A percentile compares a stretch with the other conserved stretches of the same genome.
These are phyloP conservation scores for Pseudopediastrum boryanum DNA, from an alignment of 139 green algal genomes.

Conservation along the genomic window DNA sequence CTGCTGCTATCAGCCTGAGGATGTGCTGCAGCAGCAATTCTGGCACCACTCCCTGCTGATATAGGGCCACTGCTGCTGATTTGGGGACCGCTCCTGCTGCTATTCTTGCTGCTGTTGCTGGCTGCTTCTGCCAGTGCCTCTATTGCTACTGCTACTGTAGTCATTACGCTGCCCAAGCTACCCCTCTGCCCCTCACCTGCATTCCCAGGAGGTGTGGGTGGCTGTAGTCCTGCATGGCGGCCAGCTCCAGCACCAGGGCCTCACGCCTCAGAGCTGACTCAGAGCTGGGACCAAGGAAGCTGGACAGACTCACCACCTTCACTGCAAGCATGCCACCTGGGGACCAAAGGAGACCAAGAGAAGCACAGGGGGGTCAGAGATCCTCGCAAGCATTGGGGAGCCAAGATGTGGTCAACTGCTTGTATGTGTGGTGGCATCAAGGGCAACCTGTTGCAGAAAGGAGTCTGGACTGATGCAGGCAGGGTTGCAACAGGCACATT, in stretches of 20 bases:
- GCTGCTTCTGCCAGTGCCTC: no score
- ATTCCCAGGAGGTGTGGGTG: constrained; percentile 17
- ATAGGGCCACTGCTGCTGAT: no score
- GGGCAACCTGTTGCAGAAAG: background rate
- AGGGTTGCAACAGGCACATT: no score
- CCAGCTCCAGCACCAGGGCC: constrained; percentile 14
- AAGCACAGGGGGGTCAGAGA: no score
- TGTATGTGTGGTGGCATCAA: background rate
- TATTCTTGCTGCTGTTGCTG: no score
- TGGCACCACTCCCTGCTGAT: no score
- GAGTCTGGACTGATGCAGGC: no score
- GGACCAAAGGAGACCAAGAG: background rate
- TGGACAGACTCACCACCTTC: background rate
- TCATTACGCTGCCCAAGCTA: no score
- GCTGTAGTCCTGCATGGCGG: constrained; percentile 14
- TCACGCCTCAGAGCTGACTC: constrained; percentile 3
- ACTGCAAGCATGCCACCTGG: constrained; percentile 4
- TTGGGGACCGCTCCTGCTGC: no score
- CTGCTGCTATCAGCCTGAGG: no score
- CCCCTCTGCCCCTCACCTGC: constrained; percentile 1
- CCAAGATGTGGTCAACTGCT: background rate
- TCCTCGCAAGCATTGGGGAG: background rate
- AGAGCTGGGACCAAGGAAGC: background rate
- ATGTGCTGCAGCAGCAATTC: no score
- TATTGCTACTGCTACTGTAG: no score